Evolutionary conservation across 805 yeast genomes (phyloP), one percentile per base, ranked within the genome.

Genomic region (Nematodospora valgi): DNA sequence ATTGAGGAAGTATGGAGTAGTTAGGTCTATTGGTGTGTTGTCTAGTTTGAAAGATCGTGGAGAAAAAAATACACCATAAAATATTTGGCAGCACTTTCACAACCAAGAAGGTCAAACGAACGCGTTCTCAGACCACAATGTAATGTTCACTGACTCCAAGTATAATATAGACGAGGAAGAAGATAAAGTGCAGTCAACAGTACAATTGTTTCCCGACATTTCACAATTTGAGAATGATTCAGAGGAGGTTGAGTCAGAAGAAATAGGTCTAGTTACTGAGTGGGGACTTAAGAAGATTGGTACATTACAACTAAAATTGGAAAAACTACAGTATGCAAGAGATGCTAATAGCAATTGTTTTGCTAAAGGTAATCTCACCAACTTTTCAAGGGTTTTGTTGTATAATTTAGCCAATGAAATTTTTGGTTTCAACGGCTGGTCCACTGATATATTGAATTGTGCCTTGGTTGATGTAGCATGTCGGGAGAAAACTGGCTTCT

Each of bases 401-500:
- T 47, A 70, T 6, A 52, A 53, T 10, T 50, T 68, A 37, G 76
- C 78, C 1, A 77, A 77, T 39, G 74, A 70, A 24, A 53, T 68
- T 0, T 77, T 75, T 54, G 82, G 82, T 0, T 72, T 58, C 47
- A 63, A 74, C 40, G 82, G 83, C 6, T 78, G 83, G 83, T 63
- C 69, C 5, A 59, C 72, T 21, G 64, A 64, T 31, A 54, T 77
- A 1, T 18, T 64, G 9, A 52, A 49, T 4, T 54, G 39, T 33
- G 26, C 16, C 3, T 13, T 40, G 13, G 6, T 11, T 6, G n/a
- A 33, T 13, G 49, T 49, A 20, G 47, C 45, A 6, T 46, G 53
- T 12, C 48, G 61, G 30, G 49, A 48, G 15, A 44, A 52, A 34
- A 37, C 54, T 11, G n/a, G 27, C 30, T 48, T 35, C 40, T 48